phyloP scores from a whole-genome alignment of 495 filamentous ascomycete species.

The Penicillium simplicissimum region DNA sequence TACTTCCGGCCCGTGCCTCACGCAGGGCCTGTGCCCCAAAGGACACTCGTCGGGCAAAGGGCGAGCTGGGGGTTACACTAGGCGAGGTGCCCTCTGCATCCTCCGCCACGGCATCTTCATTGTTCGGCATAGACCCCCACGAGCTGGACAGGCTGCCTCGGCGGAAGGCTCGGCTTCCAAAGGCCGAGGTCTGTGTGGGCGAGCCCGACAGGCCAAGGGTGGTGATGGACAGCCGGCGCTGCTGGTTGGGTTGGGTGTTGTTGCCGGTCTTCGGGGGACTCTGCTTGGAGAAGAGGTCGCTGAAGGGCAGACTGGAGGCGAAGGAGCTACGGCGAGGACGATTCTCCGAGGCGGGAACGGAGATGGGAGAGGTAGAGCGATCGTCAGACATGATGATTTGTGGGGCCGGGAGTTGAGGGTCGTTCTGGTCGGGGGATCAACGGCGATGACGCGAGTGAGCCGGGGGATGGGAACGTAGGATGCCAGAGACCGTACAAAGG shows the following conservation, averaged over 20 bases:
- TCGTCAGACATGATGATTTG: constrained; percentile 48
- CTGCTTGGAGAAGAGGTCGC: constrained; percentile 48
- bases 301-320: constrained; percentile 42
- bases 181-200: constrained; percentile 61
- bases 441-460: background rate
- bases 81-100: constrained; percentile 62
- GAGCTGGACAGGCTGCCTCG: constrained; percentile 73
- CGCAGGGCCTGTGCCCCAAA: constrained; percentile 86
- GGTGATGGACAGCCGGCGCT: constrained; percentile 84
- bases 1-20: constrained; percentile 58
- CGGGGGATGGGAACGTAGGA: background rate
- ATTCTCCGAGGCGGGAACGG: constrained; percentile 40
- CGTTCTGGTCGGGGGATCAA: background rate
- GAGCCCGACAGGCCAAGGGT: constrained; percentile 83
- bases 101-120: constrained; percentile 87
- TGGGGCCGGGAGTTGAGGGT: background rate
- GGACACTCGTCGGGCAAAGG: constrained; percentile 84
- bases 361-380: constrained; percentile 50
- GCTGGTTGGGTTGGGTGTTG: constrained; percentile 64
- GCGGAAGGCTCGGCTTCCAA: constrained; percentile 51
- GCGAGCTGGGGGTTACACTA: constrained; percentile 60
- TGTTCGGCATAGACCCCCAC: constrained; percentile 69
- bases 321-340: constrained; percentile 52
- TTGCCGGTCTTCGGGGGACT: constrained; percentile 41
- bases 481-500: background rate